Base-by-base conservation (phyloP, 257 asterid genomes). In the Solanum sitiens region DNA sequence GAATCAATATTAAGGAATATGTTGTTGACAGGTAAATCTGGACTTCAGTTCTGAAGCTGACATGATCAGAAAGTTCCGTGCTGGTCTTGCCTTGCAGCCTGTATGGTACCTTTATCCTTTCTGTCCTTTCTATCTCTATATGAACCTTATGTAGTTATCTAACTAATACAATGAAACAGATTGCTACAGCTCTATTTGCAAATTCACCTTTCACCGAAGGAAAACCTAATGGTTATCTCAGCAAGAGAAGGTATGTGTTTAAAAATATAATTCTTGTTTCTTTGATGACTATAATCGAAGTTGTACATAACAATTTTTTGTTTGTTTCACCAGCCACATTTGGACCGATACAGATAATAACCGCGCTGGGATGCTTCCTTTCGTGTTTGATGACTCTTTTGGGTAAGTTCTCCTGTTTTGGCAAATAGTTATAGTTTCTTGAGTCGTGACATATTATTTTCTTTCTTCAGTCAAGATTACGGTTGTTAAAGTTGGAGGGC, bases 291-390 rank as follows among this genome's bases (percentile, higher is more conserved):
- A 63, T 84, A 89, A 35, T 88, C 44, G 5, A 53, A 86, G 85
- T 77, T 65, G 90, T 25, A 61, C 27, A 11, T 89, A 53, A 80
- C 87, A 70, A 76, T n/a, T 37, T 53, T 90, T 87, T 86, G 74
- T 89, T 63, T 37, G 87, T 59, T 88, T 86, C 83, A 65, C 86
- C 98, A 97, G 99, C 92, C 99, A 96, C 87, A 96, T 95, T 86
- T 97, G 99, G 99, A 95, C 99, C 3, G 99, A 97, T 91, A 97
- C 99, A 59, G 99, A 97, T 91, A 94, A 92, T 67, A 86, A 94
- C 87, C 99, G 99, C 11, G 83, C 99, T 79, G 99, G 99, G 92
- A 96, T 97, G 99, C 98, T 97, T 89, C 99, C 99, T n/a, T 96
- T 97, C 84, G 99, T 97, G 86, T 97, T 97, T 92, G 95, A 96